These are phyloP conservation scores for Dactylellina haptotyla DNA, from an alignment of 2,329 filamentous ascomycete species.

Conservation along the genomic window DNA sequence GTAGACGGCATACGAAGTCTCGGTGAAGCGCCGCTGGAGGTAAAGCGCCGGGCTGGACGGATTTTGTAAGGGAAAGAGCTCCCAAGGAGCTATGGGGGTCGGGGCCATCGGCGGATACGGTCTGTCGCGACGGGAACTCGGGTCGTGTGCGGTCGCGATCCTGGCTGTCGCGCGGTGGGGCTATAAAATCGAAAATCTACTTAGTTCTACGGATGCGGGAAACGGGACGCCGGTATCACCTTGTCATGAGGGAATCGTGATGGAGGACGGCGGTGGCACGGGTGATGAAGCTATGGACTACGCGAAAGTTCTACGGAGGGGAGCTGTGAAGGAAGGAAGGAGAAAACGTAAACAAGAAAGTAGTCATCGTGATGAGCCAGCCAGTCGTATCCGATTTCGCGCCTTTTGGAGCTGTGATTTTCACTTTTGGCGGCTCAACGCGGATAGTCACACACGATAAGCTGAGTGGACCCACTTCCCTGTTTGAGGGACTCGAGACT, in stretches of 20 bases:
- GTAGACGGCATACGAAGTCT: conserved; percentile 71
- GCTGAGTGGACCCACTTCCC: conserved; percentile 28
- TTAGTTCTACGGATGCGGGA: conserved; percentile 13
- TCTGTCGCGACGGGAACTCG: conserved; percentile 18
- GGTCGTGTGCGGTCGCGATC: conserved; percentile 39
- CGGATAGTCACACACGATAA: conserved; percentile 11
- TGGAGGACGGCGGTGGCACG: neutral
- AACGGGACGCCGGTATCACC: conserved; percentile 27
- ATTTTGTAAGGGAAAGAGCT: conserved; percentile 54
- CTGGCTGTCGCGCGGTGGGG: neutral
- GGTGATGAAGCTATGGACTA: neutral
- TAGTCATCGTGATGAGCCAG: conserved; percentile 23
- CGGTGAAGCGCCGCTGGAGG: conserved; percentile 69
- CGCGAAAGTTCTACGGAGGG: conserved; percentile 1
- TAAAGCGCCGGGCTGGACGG: conserved; percentile 68
- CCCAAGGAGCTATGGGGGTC: conserved; percentile 54
- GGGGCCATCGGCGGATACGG: conserved; percentile 33
- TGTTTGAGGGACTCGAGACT: conserved; percentile 13
- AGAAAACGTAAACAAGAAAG: conserved; percentile 3
- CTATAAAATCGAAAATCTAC: conserved; percentile 39
- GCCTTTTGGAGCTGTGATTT: conserved; percentile 13
- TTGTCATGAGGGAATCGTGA: conserved; percentile 35
- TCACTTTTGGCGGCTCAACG: conserved; percentile 40
- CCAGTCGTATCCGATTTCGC: neutral
- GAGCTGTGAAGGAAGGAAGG: neutral